Base-by-base conservation (phyloP, 192 early-diverging fungal species). In the Chytriomyces sp. region DNA sequence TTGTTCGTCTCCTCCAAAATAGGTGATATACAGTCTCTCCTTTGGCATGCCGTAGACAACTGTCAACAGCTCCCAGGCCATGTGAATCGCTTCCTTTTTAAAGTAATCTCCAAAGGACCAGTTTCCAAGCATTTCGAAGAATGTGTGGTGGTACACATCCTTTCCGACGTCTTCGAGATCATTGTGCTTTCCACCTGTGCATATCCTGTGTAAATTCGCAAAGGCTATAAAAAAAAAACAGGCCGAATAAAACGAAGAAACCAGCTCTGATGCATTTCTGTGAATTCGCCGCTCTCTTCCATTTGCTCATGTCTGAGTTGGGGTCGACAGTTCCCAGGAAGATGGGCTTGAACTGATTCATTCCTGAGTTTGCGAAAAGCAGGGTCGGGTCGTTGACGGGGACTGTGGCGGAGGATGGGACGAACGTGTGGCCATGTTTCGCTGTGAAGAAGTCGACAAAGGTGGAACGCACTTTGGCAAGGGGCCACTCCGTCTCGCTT, bases 101-200 rank as follows among this genome's bases (percentile, higher is more conserved):
- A 99, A 99, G 85, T 99, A 97, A 79, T 99, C 94, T 72, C 97
- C 96, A 83, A 99, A 99, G n/a, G 96, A 97, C 97, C 97, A 99
- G 91, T 99, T 99, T 72, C 97, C 97, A 82, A 99, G 87, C 97
- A 99, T 99, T 84, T 99, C 97, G 87, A 99, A 99, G 89, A 97
- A 99, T 50, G 97, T 99, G 83, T 99, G 97, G 86, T 99, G 97
- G 83, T 99, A 99, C 6, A 93, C 93, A 81, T 99, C 97, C 80
- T 93, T 96, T 70, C 97, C 97, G 26, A 99, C 97, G 84, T 99
- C 97, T 67, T 99, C 97, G 65, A 99, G 87, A 86, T 99, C 97
- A 80, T 99, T 99, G 83, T 99, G 97, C 85, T 99, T 99, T 75
- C 97, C 97, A 89, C 91, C 90, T 94, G 67, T 35, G 7, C 46